Percentiles rank a stretch among this genome's conserved stretches.
These are phyloP conservation scores for Saccharomyces hybrid DNA, from an alignment of 1,139 yeast species.

Conservation along the genomic window DNA sequence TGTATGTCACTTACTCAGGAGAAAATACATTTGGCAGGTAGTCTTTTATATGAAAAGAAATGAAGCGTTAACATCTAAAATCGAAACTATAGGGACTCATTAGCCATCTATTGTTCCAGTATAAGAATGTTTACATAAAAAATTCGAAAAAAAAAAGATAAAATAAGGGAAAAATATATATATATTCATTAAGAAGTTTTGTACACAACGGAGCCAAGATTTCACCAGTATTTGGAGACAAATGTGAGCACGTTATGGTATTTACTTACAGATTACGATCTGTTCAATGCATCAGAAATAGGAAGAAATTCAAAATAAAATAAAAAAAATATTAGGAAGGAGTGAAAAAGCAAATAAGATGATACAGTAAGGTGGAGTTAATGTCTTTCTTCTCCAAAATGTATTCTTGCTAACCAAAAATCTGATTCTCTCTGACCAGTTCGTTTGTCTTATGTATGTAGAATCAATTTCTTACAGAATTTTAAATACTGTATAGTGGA, in stretches of 20 bases:
- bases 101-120: neutral
- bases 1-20: conserved; percentile 86
- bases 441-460: neutral
- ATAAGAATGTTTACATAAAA: neutral
- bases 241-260: neutral
- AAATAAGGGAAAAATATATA: neutral
- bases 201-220: neutral
- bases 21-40: conserved; percentile 66
- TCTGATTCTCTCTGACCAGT: neutral
- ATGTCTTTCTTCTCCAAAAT: neutral
- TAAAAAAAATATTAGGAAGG: neutral
- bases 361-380: neutral
- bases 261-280: neutral
- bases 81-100: neutral
- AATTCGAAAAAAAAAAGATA: neutral
- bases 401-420: neutral
- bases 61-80: neutral
- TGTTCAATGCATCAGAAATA: neutral
- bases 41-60: neutral
- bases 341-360: neutral
- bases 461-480: neutral
- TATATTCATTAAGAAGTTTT: neutral
- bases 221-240: neutral
- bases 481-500: neutral
- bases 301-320: neutral